phyloP scores from a whole-genome alignment of 805 yeast genomes.

The Saturnispora silvae region DNA sequence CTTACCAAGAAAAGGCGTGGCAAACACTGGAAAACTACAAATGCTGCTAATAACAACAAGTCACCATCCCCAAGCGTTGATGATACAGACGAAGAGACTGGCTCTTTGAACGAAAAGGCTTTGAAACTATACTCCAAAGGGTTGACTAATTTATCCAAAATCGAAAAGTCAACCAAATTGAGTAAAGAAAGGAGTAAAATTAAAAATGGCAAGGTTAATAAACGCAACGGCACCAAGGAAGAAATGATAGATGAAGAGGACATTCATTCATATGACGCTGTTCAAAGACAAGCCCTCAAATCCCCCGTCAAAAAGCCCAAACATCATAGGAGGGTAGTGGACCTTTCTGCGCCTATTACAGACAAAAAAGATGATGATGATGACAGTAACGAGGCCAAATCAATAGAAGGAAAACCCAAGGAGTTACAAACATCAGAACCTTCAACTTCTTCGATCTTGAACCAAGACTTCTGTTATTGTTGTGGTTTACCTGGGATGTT shows the following conservation, averaged over 20 bases:
- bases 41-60: no score
- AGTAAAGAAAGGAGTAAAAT: constrained; percentile 15
- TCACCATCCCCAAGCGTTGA: constrained; percentile 1
- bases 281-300: neutral
- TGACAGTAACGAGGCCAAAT: constrained; percentile 14
- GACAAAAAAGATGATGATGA: neutral
- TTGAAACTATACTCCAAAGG: constrained; percentile 13
- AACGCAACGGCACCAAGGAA: no score
- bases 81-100: constrained; percentile 1
- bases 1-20: constrained; percentile 8
- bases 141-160: constrained; percentile 12
- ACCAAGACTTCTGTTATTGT: constrained; percentile 85
- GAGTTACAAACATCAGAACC: no score
- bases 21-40: constrained; percentile 1
- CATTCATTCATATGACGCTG: no score
- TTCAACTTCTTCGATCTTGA: constrained; percentile 22
- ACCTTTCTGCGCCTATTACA: neutral
- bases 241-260: no score
- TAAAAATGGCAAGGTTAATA: no score
- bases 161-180: constrained; percentile 8
- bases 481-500: constrained; percentile 87
- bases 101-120: constrained; percentile 10
- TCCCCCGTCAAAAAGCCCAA: constrained; percentile 13
- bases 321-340: constrained; percentile 5
- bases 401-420: neutral